Evolutionary conservation across 2,329 filamentous ascomycete species (phyloP).

Genomic region (Pseudogymnoascus sp.): DNA sequence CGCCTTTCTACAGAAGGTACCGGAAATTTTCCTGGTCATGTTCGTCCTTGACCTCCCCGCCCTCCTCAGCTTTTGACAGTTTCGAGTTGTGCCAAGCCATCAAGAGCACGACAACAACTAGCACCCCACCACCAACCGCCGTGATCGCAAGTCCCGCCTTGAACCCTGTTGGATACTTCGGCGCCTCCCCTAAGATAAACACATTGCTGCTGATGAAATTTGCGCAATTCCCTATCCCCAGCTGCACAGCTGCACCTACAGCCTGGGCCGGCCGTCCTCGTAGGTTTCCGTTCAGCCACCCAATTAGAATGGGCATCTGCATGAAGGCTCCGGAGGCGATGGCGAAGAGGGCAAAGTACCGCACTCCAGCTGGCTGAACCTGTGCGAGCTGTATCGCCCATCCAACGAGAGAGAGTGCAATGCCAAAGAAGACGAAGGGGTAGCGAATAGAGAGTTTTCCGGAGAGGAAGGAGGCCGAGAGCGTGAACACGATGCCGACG

Average conservation of each 20-base stretch:
- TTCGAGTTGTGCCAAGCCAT: slow-evolving; percentile 15
- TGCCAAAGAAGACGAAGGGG: slow-evolving; percentile 31
- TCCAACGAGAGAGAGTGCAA: slow-evolving; percentile 29
- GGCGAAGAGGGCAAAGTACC: slow-evolving; percentile 33
- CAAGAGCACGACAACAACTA: slow-evolving; percentile 11
- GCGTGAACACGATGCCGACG: slow-evolving; percentile 26
- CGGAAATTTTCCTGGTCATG: not conserved
- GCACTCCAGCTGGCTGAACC: slow-evolving; percentile 18
- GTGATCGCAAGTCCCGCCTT: slow-evolving; percentile 31
- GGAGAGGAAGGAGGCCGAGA: slow-evolving; percentile 26
- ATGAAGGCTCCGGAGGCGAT: slow-evolving; percentile 29
- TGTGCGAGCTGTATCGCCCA: slow-evolving; percentile 17
- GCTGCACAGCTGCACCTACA: slow-evolving; percentile 35
- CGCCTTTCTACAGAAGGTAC: not conserved
- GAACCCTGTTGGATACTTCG: slow-evolving; percentile 33
- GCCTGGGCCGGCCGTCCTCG: slow-evolving; percentile 34
- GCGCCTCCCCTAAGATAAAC: slow-evolving; percentile 34
- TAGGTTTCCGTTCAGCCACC: slow-evolving; percentile 35
- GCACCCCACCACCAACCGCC: slow-evolving; percentile 10
- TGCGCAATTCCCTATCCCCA: slow-evolving; percentile 39
- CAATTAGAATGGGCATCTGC: slow-evolving; percentile 29
- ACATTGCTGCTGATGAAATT: slow-evolving; percentile 37
- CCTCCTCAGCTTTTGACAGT: slow-evolving; percentile 12
- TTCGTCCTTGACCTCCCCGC: not conserved
- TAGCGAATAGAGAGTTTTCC: slow-evolving; percentile 30